Conservation (phyloP, 129 eudicot species). For the Erigeron canadensis region DNA sequence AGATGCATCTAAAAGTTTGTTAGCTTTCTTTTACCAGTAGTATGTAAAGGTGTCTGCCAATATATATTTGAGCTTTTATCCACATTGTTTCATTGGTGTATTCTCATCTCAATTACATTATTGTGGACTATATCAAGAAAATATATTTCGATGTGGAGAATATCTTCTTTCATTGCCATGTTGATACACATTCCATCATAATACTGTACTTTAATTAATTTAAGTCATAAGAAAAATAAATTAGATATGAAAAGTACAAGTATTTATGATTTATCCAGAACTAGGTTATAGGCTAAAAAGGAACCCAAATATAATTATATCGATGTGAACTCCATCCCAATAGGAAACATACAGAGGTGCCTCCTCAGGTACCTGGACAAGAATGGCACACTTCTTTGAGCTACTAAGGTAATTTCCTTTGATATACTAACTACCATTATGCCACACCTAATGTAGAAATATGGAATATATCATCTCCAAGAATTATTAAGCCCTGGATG, state of each 20-base stretch:
- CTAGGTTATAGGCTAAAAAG: background rate
- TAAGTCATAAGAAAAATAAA: background rate
- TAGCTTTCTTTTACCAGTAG: background rate
- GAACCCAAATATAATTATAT: background rate
- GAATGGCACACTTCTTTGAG: background rate
- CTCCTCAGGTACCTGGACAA: background rate
- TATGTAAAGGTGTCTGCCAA: background rate
- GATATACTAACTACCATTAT: background rate
- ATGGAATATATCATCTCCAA: background rate
- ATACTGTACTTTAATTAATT: background rate
- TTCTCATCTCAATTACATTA: background rate
- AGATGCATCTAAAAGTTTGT: background rate
- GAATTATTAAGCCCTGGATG: background rate
- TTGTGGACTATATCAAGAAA: background rate
- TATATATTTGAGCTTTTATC: background rate
- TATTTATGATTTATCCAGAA: background rate
- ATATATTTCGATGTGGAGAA: background rate
- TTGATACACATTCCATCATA: background rate
- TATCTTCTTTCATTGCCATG: background rate
- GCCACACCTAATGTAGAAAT: background rate
- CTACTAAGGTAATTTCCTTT: background rate
- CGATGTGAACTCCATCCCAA: background rate
- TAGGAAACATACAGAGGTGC: background rate
- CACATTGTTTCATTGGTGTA: background rate
- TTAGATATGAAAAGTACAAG: background rate